Evolutionary conservation across 2,329 filamentous ascomycete species (phyloP).

Genomic region (Chrysoporthe cubensis): DNA sequence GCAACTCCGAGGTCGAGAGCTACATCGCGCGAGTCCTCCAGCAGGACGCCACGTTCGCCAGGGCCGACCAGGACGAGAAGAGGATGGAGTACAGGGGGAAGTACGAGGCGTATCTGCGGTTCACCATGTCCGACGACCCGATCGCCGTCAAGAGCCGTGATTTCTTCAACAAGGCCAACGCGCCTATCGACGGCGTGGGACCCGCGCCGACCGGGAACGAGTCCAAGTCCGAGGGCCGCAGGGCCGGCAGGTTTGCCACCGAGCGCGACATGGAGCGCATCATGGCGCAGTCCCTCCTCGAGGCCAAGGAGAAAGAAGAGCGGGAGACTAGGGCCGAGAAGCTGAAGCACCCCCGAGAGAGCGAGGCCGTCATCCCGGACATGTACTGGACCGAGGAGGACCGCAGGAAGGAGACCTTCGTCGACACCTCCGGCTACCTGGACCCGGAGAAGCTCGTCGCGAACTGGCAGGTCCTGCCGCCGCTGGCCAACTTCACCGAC

Average conservation of each 20-base stretch:
- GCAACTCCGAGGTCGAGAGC: conserved; percentile 44
- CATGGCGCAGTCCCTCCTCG: conserved; percentile 71
- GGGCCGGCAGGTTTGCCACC: conserved; percentile 63
- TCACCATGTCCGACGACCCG: conserved; percentile 60
- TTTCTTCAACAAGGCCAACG: conserved; percentile 51
- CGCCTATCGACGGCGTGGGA: conserved; percentile 31
- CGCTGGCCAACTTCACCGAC: conserved; percentile 73
- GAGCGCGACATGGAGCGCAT: conserved; percentile 76
- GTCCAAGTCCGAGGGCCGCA: conserved; percentile 59
- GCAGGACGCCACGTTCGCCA: conserved; percentile 44
- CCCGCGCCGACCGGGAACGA: conserved; percentile 47
- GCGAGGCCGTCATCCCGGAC: conserved; percentile 73
- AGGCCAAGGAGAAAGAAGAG: conserved; percentile 72
- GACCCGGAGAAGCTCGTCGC: conserved; percentile 69
- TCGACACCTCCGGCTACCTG: conserved; percentile 68
- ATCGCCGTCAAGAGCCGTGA: conserved; percentile 59
- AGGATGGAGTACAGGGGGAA: conserved; percentile 50
- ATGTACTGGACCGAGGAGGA: conserved; percentile 69
- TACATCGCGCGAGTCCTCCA: conserved; percentile 53
- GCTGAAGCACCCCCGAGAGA: conserved; percentile 65
- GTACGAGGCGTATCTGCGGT: conserved; percentile 58
- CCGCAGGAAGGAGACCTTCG: conserved; percentile 60
- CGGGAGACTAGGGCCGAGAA: conserved; percentile 67
- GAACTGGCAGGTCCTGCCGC: conserved; percentile 73
- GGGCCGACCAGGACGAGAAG: conserved; percentile 43